Base-by-base conservation (phyloP, 352 stramenopile genomes). In the Globisporangium splendens region DNA sequence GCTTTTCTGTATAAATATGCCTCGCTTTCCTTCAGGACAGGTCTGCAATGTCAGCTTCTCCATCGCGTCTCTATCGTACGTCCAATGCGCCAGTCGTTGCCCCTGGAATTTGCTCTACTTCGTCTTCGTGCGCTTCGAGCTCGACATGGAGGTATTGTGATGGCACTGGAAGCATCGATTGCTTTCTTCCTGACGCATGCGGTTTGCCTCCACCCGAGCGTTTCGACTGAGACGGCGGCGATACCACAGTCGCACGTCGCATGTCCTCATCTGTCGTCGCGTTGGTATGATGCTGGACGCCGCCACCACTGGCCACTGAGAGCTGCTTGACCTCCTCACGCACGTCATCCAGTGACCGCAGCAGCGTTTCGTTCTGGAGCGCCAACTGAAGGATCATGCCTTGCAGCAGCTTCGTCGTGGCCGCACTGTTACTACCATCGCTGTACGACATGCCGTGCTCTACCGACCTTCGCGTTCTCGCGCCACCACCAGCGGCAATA, bases 331-430 rank as follows among this genome's bases (percentile, higher is more conserved):
- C 50, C 20, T 84, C 72, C 33, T 58, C 50, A 13, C 63, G 70
- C 22, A 87, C 22, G 12, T 83, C 70, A 6, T 78, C 77, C 5
- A 87, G 50, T 13, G 77, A 68, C n/a, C 68, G 74, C 41, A 84
- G 44, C 10, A 85, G 59, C 10, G 59, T 69, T 43, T 82, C 73
- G 53, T 84, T 87, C 57, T 85, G 74, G 8, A 85, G 63, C 18
- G 77, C 74, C 3, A 87, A 63, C 48, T 85, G 77, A 7, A 87
- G 48, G 11, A 87, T 62, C 74, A 87, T 84, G 38, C 72, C 77
- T 50, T 84, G 65, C 1, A 86, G 59, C 10, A 78, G 53, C 51
- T 66, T 83, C n/a, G 54, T 75, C 21, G 62, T 65, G 11, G 46
- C 61, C 39, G 52, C 62, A 14, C 48, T 33, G 31, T 46, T 53